Evolutionary conservation across 495 filamentous ascomycete genomes (phyloP).

Genomic region (Tuber melanosporum): DNA sequence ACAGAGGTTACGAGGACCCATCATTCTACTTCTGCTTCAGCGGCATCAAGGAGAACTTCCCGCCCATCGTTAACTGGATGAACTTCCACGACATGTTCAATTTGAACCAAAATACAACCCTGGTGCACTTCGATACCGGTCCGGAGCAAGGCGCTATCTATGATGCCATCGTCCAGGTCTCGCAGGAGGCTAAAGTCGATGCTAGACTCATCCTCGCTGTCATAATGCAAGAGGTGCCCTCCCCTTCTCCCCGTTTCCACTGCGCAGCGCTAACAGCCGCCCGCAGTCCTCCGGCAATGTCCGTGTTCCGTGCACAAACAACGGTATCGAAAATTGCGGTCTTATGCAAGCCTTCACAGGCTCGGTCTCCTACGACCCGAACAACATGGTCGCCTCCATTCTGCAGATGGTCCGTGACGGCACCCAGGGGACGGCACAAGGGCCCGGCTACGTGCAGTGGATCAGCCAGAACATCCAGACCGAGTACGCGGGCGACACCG

Average conservation of each 20-base stretch:
- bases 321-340: conserved; percentile 42
- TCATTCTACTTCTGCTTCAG: conserved; percentile 33
- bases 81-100: conserved; percentile 36
- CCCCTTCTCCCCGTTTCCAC: not conserved
- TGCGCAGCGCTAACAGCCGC: not conserved
- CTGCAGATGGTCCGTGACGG: conserved; percentile 45
- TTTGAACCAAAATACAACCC: conserved; percentile 17
- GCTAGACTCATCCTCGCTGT: conserved; percentile 44
- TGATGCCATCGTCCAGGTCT: conserved; percentile 41
- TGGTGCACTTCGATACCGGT: conserved; percentile 30
- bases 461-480: conserved; percentile 29
- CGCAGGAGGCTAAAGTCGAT: conserved; percentile 40
- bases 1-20: conserved; percentile 20
- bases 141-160: conserved; percentile 41
- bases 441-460: conserved; percentile 43
- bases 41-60: conserved; percentile 35
- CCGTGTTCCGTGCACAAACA: conserved; percentile 32
- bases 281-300: conserved; percentile 40
- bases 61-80: conserved; percentile 35
- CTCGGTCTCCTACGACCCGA: conserved; percentile 34
- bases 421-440: conserved; percentile 41
- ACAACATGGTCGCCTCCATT: conserved; percentile 34
- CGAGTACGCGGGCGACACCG: conserved; percentile 14
- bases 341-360: conserved; percentile 44
- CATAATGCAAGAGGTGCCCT: conserved; percentile 44